These are phyloP conservation scores for Sporothrix globosa DNA, from an alignment of 2,329 filamentous ascomycete genomes.

Conservation along the genomic window DNA sequence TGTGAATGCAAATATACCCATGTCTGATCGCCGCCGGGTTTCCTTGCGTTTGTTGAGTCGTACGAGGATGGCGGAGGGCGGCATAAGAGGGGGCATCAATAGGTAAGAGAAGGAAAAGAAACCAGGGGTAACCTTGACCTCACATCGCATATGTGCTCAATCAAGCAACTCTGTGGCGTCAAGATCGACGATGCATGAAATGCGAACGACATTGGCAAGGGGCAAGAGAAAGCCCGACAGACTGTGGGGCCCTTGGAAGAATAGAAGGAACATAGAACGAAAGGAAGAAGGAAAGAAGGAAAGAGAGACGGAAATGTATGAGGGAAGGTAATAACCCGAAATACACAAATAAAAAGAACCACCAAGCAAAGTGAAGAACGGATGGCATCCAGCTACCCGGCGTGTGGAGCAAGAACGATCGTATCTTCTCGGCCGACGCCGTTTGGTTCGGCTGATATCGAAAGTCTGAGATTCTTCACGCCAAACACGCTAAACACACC, in stretches of 20 bases:
- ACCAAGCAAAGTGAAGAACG: constrained; percentile 1
- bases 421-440: not conserved
- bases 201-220: not conserved
- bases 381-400: constrained; percentile 4
- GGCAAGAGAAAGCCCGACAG: not conserved
- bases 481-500: no score
- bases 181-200: constrained; percentile 16
- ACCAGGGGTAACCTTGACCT: not conserved
- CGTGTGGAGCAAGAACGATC: not conserved
- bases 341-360: not conserved
- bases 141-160: constrained; percentile 4
- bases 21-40: constrained; percentile 18
- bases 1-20: not conserved
- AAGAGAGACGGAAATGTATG: not conserved
- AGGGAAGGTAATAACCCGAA: not conserved
- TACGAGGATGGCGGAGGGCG: not conserved
- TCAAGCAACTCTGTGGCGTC: not conserved
- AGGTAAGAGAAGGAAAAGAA: not conserved
- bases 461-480: constrained; percentile 11
- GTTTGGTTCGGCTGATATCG: constrained; percentile 23
- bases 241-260: not conserved
- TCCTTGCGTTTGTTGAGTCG: not conserved
- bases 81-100: not conserved
- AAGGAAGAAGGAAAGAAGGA: not conserved
- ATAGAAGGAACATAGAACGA: not conserved